Percentiles rank a stretch among this genome's conserved stretches.
Conservation (phyloP, 495 filamentous ascomycete species). For the Cladorrhinum samala region DNA sequence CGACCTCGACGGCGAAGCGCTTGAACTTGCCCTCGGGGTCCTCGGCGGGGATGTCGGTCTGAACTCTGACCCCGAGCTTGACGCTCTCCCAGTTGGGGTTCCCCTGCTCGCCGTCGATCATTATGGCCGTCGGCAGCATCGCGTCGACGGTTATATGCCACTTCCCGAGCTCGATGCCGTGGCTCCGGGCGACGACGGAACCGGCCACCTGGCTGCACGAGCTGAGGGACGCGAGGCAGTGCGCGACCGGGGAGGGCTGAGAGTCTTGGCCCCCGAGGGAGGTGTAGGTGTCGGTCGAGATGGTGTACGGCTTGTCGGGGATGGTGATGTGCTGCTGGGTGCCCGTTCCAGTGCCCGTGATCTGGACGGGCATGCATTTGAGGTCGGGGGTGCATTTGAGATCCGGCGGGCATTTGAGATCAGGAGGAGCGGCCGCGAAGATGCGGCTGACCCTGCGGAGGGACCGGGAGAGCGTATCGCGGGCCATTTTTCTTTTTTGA, state of each 20-base stretch:
- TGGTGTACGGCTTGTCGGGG: constrained; percentile 17
- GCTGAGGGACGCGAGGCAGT: constrained; percentile 22
- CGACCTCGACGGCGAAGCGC: constrained; percentile 18
- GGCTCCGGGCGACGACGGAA: constrained; percentile 16
- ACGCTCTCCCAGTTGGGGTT: constrained; percentile 24
- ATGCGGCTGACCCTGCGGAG: too few relatives aligned
- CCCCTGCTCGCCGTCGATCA: constrained; percentile 19
- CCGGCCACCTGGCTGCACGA: constrained; percentile 27
- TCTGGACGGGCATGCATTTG: constrained; percentile 10
- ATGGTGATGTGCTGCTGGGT: constrained; percentile 16
- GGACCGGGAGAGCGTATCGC: too few relatives aligned
- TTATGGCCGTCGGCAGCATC: constrained; percentile 16
- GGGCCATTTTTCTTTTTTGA: too few relatives aligned
- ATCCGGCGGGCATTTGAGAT: too few relatives aligned
- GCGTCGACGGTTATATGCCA: constrained; percentile 19
- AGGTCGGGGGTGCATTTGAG: too few relatives aligned
- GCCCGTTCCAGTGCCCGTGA: constrained; percentile 14
- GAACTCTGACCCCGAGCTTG: constrained; percentile 9
- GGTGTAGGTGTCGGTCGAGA: constrained; percentile 21
- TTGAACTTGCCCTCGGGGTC: constrained; percentile 6
- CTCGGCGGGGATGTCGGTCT: constrained; percentile 16
- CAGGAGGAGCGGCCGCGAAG: too few relatives aligned
- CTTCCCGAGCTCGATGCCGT: constrained; percentile 17
- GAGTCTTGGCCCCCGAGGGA: constrained; percentile 21
- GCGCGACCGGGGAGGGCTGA: constrained; percentile 21